Evolutionary conservation across 768 basidiomycete species (phyloP).

Genomic region (Nevesoporus exiguus): DNA sequence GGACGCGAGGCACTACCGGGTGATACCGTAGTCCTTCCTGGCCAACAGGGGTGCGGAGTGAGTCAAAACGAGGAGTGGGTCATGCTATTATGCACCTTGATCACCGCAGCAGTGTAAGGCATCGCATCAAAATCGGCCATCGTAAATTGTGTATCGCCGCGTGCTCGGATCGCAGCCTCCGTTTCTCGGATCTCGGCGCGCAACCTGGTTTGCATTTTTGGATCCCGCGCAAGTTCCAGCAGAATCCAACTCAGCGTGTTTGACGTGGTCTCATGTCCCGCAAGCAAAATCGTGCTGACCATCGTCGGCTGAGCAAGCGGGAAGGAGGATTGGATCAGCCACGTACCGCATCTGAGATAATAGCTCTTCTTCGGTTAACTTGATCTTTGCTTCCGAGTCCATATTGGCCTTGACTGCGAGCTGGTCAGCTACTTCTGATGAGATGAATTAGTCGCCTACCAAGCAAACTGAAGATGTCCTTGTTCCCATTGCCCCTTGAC

Average conservation of each 20-base stretch:
- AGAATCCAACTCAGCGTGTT: constrained; percentile 59
- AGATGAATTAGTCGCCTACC: constrained; percentile 24
- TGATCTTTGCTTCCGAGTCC: constrained; percentile 24
- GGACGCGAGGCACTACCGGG: constrained; percentile 51
- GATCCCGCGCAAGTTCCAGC: constrained; percentile 57
- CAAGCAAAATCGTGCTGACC: neutral
- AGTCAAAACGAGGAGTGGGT: constrained; percentile 24
- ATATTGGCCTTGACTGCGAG: constrained; percentile 28
- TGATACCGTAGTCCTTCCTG: constrained; percentile 48
- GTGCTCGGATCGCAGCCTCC: constrained; percentile 8
- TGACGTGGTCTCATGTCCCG: constrained; percentile 61
- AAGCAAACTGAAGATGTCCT: constrained; percentile 34
- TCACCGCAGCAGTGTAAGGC: constrained; percentile 41
- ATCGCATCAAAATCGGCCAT: constrained; percentile 48
- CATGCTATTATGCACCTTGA: constrained; percentile 21
- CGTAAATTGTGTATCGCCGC: constrained; percentile 11
- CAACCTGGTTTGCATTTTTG: constrained; percentile 55
- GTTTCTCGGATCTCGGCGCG: constrained; percentile 34
- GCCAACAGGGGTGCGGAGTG: neutral
- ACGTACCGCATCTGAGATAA: neutral
- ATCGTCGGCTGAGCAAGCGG: neutral
- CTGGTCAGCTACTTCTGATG: neutral
- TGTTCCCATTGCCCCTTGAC: constrained; percentile 11
- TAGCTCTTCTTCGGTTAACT: constrained; percentile 18
- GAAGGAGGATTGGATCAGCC: neutral